phyloP scores from a whole-genome alignment of 345 rosid genomes.

The Excoecaria cochinchinensis region DNA sequence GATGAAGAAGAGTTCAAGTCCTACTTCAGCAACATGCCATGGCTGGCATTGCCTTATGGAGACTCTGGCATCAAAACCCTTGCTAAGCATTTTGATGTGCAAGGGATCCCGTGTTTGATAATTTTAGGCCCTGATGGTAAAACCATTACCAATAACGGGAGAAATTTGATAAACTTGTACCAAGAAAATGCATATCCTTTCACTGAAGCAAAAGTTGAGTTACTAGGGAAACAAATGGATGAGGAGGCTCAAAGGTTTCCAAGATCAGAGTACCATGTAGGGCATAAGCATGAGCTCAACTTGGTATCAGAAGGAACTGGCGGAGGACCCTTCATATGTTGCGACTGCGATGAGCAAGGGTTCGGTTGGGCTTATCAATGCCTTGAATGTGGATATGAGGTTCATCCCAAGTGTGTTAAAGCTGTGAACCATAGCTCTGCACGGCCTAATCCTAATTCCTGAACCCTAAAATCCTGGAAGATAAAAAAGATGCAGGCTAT shows the following conservation, averaged over 20 bases:
- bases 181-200: slow-evolving; percentile 56
- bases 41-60: slow-evolving; percentile 53
- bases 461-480: too few species aligned
- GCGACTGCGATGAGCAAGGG: slow-evolving; percentile 65
- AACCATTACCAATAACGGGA: slow-evolving; percentile 51
- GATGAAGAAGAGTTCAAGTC: slow-evolving; percentile 38
- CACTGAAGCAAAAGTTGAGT: slow-evolving; percentile 41
- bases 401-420: slow-evolving; percentile 56
- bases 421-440: slow-evolving; percentile 12
- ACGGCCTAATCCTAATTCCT: too few species aligned
- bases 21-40: slow-evolving; percentile 47
- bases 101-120: slow-evolving; percentile 52
- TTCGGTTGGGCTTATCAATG: slow-evolving; percentile 67
- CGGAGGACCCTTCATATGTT: slow-evolving; percentile 63
- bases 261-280: slow-evolving; percentile 35
- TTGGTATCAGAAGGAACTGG: slow-evolving; percentile 57
- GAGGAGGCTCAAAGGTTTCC: slow-evolving; percentile 53
- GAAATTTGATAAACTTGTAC: slow-evolving; percentile 50
- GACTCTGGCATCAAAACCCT: slow-evolving; percentile 39
- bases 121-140: slow-evolving; percentile 61
- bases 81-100: slow-evolving; percentile 46
- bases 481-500: background rate
- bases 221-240: slow-evolving; percentile 44
- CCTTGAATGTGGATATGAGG: slow-evolving; percentile 67
- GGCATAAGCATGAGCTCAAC: slow-evolving; percentile 52